Evolutionary conservation across 495 filamentous ascomycete genomes (phyloP).

Genomic region (Aspergillus mulundensis): DNA sequence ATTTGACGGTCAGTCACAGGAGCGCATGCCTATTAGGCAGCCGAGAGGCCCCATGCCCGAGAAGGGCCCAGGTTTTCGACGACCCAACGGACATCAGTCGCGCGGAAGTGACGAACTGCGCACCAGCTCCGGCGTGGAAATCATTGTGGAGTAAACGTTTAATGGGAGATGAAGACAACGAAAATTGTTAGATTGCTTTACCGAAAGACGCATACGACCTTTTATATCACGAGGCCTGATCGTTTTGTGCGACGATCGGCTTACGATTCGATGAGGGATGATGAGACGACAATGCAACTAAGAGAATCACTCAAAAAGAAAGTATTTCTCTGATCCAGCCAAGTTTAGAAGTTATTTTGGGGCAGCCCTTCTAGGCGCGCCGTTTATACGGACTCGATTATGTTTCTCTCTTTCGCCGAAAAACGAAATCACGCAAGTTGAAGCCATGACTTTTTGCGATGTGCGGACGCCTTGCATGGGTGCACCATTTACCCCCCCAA

Average conservation of each 20-base stretch:
- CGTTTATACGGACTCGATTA: conserved; percentile 31
- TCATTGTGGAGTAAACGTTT: conserved; percentile 51
- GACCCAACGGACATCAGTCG: conserved; percentile 76
- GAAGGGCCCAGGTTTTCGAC: conserved; percentile 71
- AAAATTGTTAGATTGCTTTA: conserved; percentile 42
- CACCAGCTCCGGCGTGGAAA: conserved; percentile 52
- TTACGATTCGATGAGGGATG: conserved; percentile 57
- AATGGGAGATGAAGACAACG: conserved; percentile 29
- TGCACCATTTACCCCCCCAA: conserved; percentile 22
- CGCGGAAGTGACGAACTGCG: conserved; percentile 76
- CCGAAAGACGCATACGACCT: conserved; percentile 44
- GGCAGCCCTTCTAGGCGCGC: conserved; percentile 44
- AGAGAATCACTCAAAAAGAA: conserved; percentile 39
- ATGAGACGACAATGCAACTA: conserved; percentile 47
- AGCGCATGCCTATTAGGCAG: conserved; percentile 72
- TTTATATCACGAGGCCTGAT: conserved; percentile 46
- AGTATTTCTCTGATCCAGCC: conserved; percentile 45
- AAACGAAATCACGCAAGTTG: conserved; percentile 19
- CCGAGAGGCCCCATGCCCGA: conserved; percentile 75
- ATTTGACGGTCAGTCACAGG: conserved; percentile 61
- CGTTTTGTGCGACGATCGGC: conserved; percentile 42
- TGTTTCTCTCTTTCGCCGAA: conserved; percentile 26
- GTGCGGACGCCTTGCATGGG: conserved; percentile 40
- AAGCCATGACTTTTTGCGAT: conserved; percentile 23
- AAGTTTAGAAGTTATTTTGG: conserved; percentile 50